A percentile compares a stretch with the other conserved stretches of the same genome.
These are phyloP conservation scores for Piper longum DNA, from an alignment of 164 flowering plant species.

Conservation along the genomic window DNA sequence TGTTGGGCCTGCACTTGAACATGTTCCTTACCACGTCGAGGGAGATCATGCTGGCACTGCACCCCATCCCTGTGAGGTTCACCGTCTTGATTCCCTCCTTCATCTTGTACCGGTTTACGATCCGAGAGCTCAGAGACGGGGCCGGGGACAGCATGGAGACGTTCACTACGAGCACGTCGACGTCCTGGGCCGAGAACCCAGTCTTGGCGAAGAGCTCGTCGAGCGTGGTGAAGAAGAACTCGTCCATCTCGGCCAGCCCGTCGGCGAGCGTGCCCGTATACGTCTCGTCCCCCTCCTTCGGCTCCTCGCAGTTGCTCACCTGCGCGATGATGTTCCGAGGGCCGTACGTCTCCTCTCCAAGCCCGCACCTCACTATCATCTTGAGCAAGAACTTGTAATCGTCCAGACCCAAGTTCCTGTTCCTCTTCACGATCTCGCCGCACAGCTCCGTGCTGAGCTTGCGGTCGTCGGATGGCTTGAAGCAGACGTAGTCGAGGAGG, in stretches of 20 bases:
- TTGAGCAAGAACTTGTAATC: conserved; percentile 16
- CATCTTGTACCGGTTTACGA: conserved; percentile 45
- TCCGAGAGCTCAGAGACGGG: conserved; percentile 42
- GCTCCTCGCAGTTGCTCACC: background rate
- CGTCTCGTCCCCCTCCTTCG: background rate
- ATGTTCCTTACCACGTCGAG: conserved; percentile 4
- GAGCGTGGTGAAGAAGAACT: conserved; percentile 32
- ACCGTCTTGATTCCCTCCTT: conserved; percentile 8
- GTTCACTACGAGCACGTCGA: conserved; percentile 57
- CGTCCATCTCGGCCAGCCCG: conserved; percentile 42
- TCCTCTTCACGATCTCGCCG: conserved; percentile 13
- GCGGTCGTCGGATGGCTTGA: conserved; percentile 16
- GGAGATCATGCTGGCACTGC: conserved; percentile 10
- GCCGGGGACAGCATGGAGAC: conserved; percentile 39
- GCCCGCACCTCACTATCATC: conserved; percentile 6
- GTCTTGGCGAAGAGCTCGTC: conserved; percentile 37
- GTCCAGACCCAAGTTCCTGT: conserved; percentile 11
- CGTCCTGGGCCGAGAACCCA: conserved; percentile 30
- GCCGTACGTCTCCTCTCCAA: conserved; percentile 13
- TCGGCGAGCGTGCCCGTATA: background rate
- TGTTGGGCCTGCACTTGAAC: conserved; percentile 3
- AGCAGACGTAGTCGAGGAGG: conserved; percentile 12
- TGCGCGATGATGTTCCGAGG: conserved; percentile 8
- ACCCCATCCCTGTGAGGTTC: conserved; percentile 8
- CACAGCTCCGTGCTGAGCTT: conserved; percentile 14